Percentiles rank a stretch among this genome's conserved stretches.
These are phyloP conservation scores for Giardia duodenalis DNA, from an alignment of 208 protist genomes.

Conservation along the genomic window DNA sequence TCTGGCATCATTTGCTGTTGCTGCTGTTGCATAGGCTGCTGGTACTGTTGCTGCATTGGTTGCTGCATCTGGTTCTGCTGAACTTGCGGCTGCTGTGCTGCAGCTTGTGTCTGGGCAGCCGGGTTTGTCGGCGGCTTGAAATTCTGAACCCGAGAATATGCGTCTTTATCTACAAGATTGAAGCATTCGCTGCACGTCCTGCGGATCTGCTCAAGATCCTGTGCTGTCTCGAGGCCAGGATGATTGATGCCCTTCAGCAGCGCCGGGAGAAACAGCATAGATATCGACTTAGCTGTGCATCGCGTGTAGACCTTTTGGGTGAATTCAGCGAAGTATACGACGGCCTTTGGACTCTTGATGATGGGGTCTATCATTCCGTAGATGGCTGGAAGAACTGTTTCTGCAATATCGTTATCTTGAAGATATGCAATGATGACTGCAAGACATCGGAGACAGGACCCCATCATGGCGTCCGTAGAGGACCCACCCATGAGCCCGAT, in stretches of 20 bases:
- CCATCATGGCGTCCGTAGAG: neutral
- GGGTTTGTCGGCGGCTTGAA: neutral
- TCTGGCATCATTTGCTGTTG: too few species aligned
- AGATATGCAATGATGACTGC: neutral
- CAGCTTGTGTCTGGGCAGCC: neutral
- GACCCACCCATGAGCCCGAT: neutral
- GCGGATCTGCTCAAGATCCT: neutral
- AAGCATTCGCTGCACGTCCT: neutral
- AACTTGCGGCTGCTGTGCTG: neutral
- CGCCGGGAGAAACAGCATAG: neutral
- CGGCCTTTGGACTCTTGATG: neutral
- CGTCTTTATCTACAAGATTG: neutral
- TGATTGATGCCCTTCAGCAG: neutral
- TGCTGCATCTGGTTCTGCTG: neutral
- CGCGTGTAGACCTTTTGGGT: neutral
- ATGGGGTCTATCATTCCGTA: neutral
- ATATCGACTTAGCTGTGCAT: neutral
- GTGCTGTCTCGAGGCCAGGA: neutral
- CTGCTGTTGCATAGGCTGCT: too few species aligned
- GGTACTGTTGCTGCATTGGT: neutral
- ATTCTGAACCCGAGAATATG: neutral
- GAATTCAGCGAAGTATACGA: neutral
- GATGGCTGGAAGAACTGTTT: neutral
- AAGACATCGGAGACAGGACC: neutral
- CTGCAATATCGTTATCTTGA: neutral